phyloP scores from a whole-genome alignment of 129 eudicot species.

The Daucus carota region DNA sequence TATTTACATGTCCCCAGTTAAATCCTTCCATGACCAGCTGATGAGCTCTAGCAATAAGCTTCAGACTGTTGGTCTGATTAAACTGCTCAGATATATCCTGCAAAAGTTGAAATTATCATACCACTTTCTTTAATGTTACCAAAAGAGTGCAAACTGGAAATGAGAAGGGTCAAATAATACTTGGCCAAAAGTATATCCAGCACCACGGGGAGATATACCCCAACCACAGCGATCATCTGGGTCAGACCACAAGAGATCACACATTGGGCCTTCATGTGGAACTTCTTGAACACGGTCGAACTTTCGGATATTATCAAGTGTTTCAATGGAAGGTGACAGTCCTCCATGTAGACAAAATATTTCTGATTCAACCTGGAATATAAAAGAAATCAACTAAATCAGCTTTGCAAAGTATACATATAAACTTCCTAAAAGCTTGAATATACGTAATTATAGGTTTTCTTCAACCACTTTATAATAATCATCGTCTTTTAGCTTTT shows the following conservation, averaged over 20 bases:
- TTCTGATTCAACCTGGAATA: conserved; percentile 81
- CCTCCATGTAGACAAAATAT: conserved; percentile 96
- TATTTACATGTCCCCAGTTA: conserved; percentile 85
- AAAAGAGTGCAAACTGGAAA: not conserved
- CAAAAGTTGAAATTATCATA: not conserved
- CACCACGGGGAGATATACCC: conserved; percentile 97
- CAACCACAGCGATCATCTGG: conserved; percentile 98
- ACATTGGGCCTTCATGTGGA: conserved; percentile 98
- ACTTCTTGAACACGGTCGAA: conserved; percentile 99
- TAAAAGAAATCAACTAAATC: not conserved
- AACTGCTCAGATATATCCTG: conserved; percentile 95
- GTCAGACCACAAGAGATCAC: conserved; percentile 97
- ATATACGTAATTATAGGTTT: not conserved
- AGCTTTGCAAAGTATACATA: not conserved
- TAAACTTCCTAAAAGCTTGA: not conserved
- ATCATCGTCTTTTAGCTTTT: not conserved
- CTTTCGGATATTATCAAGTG: conserved; percentile 74
- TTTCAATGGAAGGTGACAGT: conserved; percentile 84
- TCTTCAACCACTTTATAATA: not conserved
- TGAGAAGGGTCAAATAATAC: conserved; percentile 27
- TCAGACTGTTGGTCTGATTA: conserved; percentile 77
- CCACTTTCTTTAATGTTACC: not conserved
- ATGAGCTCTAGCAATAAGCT: conserved; percentile 93
- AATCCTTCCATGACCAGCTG: conserved; percentile 98
- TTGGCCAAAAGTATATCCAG: conserved; percentile 98